These are phyloP conservation scores for Cryptosporidium ryanae DNA, from an alignment of 169 alveolate genomes.

Conservation along the genomic window DNA sequence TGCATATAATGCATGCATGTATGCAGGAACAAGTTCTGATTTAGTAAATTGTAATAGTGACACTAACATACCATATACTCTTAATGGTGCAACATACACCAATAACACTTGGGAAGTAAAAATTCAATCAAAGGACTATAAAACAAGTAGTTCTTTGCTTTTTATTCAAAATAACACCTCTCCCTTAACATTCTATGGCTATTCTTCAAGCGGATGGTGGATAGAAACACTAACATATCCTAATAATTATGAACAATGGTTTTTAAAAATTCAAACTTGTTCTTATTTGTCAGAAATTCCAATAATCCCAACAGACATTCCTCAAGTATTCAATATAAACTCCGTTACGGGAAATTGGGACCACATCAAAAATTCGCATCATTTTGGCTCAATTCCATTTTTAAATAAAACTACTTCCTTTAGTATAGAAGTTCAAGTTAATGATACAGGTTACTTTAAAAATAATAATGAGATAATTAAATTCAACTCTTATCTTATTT, in stretches of 20 bases:
- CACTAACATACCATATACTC: constrained; percentile 37
- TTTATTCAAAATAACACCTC: constrained; percentile 69
- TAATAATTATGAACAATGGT: constrained; percentile 69
- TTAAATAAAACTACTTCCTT: constrained; percentile 20
- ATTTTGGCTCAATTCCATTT: constrained; percentile 39
- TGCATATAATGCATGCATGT: constrained; percentile 51
- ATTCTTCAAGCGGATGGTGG: constrained; percentile 74
- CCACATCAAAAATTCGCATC: constrained; percentile 49
- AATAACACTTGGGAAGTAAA: constrained; percentile 35
- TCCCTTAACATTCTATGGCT: constrained; percentile 53
- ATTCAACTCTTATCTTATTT: constrained; percentile 33
- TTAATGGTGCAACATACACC: neutral
- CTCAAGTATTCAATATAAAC: constrained; percentile 39
- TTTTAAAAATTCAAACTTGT: constrained; percentile 61
- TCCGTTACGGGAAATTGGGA: constrained; percentile 62
- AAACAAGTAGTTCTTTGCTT: constrained; percentile 29
- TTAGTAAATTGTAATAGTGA: constrained; percentile 44
- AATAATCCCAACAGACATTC: constrained; percentile 56
- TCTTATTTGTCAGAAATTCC: constrained; percentile 53
- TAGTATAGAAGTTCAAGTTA: constrained; percentile 39
- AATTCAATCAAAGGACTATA: constrained; percentile 16
- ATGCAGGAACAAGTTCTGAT: constrained; percentile 7
- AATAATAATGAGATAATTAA: neutral
- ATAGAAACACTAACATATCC: constrained; percentile 59
- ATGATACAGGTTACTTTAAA: constrained; percentile 9